These are phyloP conservation scores for Camillea tinctor DNA, from an alignment of 2,329 filamentous ascomycete species.

Conservation along the genomic window DNA sequence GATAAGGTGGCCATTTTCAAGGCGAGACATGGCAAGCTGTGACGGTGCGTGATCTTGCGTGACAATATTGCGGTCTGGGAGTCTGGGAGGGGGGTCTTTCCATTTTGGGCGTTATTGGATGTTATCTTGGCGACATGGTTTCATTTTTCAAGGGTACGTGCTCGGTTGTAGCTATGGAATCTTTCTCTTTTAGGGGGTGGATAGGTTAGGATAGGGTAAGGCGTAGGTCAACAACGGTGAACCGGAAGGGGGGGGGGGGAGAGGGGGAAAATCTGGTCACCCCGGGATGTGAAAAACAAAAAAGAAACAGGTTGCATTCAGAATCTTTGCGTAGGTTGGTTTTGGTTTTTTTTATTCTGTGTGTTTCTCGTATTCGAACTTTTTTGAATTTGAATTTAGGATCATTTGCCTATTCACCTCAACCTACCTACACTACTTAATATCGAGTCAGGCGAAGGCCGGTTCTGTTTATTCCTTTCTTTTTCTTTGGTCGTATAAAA, in stretches of 20 bases:
- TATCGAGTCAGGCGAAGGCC: too few relatives aligned
- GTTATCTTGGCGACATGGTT: constrained; percentile 14
- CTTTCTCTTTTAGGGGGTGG: background rate
- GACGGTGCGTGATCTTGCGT: constrained; percentile 21
- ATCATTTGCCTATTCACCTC: background rate
- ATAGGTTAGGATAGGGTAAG: background rate
- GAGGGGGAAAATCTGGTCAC: background rate
- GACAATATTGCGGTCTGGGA: constrained; percentile 16
- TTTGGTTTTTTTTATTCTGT: too few relatives aligned
- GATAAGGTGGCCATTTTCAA: constrained; percentile 81
- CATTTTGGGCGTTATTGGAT: constrained; percentile 3
- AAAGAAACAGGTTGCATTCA: background rate
- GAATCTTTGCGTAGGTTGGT: background rate
- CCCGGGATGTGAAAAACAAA: background rate
- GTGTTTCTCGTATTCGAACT: too few relatives aligned
- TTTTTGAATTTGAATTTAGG: background rate
- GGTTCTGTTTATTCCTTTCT: too few relatives aligned
- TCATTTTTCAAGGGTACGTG: constrained; percentile 7
- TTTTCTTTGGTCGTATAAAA: too few relatives aligned
- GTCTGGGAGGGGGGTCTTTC: background rate
- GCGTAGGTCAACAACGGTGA: background rate
- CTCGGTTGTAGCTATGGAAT: constrained; percentile 1
- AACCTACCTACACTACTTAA: background rate
- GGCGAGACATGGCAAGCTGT: constrained; percentile 61
- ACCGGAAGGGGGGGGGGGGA: background rate